A percentile compares a stretch with the other conserved stretches of the same genome.
These are phyloP conservation scores for Nepenthes gracilis DNA, from an alignment of 148 eudicot genomes.

Conservation along the genomic window DNA sequence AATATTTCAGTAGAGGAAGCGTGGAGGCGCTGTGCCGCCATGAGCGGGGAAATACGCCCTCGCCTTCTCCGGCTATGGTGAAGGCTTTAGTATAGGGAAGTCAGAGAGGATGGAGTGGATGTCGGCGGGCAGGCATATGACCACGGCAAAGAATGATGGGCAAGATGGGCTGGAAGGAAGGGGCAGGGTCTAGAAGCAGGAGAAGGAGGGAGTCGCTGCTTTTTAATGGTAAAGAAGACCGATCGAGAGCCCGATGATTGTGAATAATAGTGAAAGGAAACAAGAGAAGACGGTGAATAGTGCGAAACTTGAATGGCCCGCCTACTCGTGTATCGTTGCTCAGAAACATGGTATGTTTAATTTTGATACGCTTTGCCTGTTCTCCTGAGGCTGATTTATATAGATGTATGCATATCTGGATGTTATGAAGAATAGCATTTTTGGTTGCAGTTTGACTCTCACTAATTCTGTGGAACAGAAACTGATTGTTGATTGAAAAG, in stretches of 20 bases:
- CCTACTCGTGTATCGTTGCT: conserved; percentile 86
- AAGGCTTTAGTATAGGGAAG: conserved; percentile 70
- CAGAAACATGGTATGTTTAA: conserved; percentile 64
- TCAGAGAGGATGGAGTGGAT: conserved; percentile 86
- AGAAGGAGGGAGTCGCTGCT: conserved; percentile 78
- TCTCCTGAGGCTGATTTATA: not conserved
- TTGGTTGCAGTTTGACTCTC: too few species aligned
- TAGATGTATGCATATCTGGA: too few species aligned
- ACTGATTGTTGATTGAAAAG: too few species aligned
- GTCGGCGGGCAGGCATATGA: conserved; percentile 91
- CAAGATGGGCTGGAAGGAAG: conserved; percentile 96
- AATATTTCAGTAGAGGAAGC: conserved; percentile 86
- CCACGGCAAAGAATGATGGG: conserved; percentile 99
- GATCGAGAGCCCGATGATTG: conserved; percentile 87
- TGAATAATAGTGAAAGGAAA: conserved; percentile 51
- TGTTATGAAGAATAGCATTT: too few species aligned
- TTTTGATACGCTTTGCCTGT: not conserved
- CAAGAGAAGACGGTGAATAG: conserved; percentile 75
- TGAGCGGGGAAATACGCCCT: conserved; percentile 30
- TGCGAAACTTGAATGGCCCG: conserved; percentile 50
- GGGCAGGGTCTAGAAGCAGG: conserved; percentile 81
- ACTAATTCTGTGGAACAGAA: too few species aligned
- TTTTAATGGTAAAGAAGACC: conserved; percentile 81
- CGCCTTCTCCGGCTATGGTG: conserved; percentile 37
- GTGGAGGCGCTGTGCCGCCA: conserved; percentile 66